Conservation (phyloP, 2,329 filamentous ascomycete genomes). For the Fusarium sp. region DNA sequence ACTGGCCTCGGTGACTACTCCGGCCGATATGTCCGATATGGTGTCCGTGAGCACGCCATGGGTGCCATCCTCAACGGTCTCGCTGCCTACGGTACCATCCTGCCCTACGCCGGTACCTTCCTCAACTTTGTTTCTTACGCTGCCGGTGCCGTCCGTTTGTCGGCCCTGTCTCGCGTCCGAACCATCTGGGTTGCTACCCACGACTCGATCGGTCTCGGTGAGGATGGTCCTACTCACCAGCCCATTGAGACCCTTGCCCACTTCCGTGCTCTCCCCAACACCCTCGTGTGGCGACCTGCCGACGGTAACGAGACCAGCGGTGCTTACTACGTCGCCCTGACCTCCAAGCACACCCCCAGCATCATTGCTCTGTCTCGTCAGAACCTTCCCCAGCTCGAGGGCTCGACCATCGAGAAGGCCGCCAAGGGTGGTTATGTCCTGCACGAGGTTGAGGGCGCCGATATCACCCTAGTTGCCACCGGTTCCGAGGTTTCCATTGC, state of each 20-base stretch:
- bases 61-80: conserved; percentile 96
- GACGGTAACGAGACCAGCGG: conserved; percentile 99
- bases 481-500: conserved; percentile 97
- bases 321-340: conserved; percentile 96
- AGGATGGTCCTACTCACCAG: conserved; percentile 99
- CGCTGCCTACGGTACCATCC: conserved; percentile 93
- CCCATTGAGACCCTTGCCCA: conserved; percentile 98
- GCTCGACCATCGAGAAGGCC: conserved; percentile 89
- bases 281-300: conserved; percentile 99
- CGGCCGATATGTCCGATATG: conserved; percentile 93
- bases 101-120: conserved; percentile 97
- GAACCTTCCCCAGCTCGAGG: conserved; percentile 98
- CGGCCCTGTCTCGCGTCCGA: conserved; percentile 90
- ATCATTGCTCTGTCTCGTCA: conserved; percentile 97
- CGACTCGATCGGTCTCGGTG: conserved; percentile 98
- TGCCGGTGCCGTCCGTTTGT: conserved; percentile 94
- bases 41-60: conserved; percentile 94
- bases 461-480: conserved; percentile 92
- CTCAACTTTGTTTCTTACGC: conserved; percentile 99
- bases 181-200: conserved; percentile 97
- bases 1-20: conserved; percentile 89
- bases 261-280: conserved; percentile 98
- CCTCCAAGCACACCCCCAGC: conserved; percentile 89
- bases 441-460: conserved; percentile 86
- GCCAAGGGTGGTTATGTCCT: conserved; percentile 97